Conservation (phyloP, 331 rosid species). For the Pyrus hybrid region DNA sequence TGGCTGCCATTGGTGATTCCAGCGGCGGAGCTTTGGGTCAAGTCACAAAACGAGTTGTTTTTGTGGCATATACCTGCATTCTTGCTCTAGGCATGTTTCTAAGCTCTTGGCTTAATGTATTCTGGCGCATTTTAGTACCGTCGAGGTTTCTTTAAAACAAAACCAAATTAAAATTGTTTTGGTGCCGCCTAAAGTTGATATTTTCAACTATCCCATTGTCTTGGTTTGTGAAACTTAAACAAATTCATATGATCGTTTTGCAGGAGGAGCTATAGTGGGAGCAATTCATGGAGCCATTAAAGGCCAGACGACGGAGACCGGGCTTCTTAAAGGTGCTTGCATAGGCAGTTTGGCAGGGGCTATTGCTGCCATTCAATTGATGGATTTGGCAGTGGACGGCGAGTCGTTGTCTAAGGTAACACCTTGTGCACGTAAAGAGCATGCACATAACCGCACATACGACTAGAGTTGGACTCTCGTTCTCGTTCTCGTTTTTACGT, state of each 20-base stretch:
- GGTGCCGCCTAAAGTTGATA: background rate
- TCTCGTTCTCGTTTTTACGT: too few species aligned
- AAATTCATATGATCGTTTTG: background rate
- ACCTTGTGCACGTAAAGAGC: background rate
- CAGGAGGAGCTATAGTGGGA: slow-evolving; percentile 34
- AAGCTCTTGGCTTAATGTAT: background rate
- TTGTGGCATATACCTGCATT: slow-evolving; percentile 18
- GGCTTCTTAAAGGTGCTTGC: slow-evolving; percentile 23
- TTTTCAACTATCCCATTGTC: background rate
- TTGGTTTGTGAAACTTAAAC: too few species aligned
- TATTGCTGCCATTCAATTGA: slow-evolving; percentile 30
- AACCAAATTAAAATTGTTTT: background rate
- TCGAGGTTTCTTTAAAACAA: background rate
- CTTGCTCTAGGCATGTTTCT: slow-evolving; percentile 25
- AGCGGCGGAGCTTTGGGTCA: background rate
- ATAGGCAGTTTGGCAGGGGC: slow-evolving; percentile 30
- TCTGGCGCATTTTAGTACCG: too few species aligned
- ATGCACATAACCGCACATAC: background rate
- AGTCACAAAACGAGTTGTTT: slow-evolving; percentile 4
- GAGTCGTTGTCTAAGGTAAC: slow-evolving; percentile 25
- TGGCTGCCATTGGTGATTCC: background rate
- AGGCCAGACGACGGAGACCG: slow-evolving; percentile 42
- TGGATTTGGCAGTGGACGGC: slow-evolving; percentile 23
- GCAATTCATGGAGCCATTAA: slow-evolving; percentile 29
- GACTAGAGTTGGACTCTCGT: background rate